Conservation (phyloP, 192 early-diverging fungal genomes). For the Linnemannia exigua region DNA sequence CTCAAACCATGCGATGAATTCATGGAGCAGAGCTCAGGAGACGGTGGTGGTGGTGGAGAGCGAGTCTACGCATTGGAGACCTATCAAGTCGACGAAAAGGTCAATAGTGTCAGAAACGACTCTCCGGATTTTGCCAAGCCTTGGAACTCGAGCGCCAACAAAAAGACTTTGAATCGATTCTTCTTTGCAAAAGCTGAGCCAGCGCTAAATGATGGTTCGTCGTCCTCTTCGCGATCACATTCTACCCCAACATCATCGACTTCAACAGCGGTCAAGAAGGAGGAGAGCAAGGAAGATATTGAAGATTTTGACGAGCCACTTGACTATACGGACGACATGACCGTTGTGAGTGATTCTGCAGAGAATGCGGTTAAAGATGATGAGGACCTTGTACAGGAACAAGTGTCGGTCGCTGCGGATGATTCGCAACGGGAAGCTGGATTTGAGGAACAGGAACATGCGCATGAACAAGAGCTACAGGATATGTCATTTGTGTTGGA, state of each 20-base stretch:
- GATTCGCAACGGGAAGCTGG: slow-evolving; percentile 10
- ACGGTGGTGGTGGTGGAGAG: neutral
- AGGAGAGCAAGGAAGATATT: neutral
- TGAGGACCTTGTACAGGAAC: slow-evolving; percentile 1
- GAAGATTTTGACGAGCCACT: neutral
- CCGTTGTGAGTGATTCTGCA: neutral
- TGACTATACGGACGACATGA: neutral
- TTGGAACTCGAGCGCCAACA: slow-evolving; percentile 45
- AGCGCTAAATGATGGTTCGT: neutral
- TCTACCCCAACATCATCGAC: neutral
- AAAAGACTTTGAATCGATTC: slow-evolving; percentile 49
- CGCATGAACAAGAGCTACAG: neutral
- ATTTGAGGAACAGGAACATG: slow-evolving; percentile 11
- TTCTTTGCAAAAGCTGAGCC: slow-evolving; percentile 28
- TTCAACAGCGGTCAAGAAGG: neutral
- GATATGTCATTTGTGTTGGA: neutral
- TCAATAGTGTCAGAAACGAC: slow-evolving; percentile 60
- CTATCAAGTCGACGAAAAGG: slow-evolving; percentile 65
- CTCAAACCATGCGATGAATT: slow-evolving; percentile 65
- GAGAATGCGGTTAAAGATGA: neutral
- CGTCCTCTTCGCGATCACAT: neutral
- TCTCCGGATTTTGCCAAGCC: slow-evolving; percentile 64
- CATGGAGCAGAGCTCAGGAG: slow-evolving; percentile 18
- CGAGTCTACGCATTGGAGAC: slow-evolving; percentile 43
- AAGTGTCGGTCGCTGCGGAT: slow-evolving; percentile 9